Evolutionary conservation across 1,284 basidiomycete genomes (phyloP), one percentile per base, ranked within the genome.

Genomic region (Trichosporon coremiiforme): DNA sequence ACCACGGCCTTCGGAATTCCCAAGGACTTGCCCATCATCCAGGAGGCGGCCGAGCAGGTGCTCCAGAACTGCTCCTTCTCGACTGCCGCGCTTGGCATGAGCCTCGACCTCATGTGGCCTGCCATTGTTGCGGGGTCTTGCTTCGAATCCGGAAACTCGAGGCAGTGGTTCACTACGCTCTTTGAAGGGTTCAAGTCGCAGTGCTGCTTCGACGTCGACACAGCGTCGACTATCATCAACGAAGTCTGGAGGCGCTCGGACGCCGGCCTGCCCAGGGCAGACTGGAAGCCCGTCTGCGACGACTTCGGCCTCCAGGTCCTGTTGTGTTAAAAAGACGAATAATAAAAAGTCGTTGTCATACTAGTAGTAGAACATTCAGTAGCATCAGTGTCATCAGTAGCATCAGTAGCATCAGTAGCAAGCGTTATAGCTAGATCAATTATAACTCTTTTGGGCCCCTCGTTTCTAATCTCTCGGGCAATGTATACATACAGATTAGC

Each of bases 201-300:
- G 73, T 84, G 84, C 74, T 86, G 84, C 78, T 86, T 86, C 78
- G 86, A 88, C 75, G 85, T 87, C 70, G 85, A 87, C 72, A 86
- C 86, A 17, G 83, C 85, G 45, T 82, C 84, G 60, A 75, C 84
- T 70, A 85, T 87, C 73, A 84, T 86, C 53, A 77, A 80, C 36
- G 84, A 86, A 79, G 84, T 85, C 65, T 82, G 85, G 81, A 71
- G 78, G 53, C 69, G 79, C 38, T 71, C 77, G 9, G 80, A 83
- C 64, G 68, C 71, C 8, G 73, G 75, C 29, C 74, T 78, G 47
- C 47, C 65, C 12, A 72, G 78, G 60, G 78, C 77, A 7, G 77
- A 80, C 71, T 83, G 81, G 82, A 81, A 79, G 71, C 71, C 77
- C n/a, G 79, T 81, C 1, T 83, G 82, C 55, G 78, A 79, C 35